Evolutionary conservation across 805 yeast genomes (phyloP).

Genomic region (Saturnispora ahearnii): DNA sequence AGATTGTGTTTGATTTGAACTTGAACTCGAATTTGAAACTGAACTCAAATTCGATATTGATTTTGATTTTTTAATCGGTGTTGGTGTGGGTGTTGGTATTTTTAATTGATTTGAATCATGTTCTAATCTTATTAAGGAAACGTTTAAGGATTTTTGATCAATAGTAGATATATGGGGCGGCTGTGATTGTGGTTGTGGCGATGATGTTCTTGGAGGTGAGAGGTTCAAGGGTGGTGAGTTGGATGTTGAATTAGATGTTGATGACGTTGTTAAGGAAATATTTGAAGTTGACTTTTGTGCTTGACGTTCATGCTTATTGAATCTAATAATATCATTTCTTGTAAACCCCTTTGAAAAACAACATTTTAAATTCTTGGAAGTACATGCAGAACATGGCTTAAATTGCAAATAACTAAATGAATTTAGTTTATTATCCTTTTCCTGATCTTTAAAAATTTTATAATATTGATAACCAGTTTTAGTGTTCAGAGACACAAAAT

Average conservation of each 20-base stretch:
- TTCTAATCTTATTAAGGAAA: background rate
- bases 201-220: background rate
- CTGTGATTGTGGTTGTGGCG: background rate
- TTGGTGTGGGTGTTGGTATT: constrained; percentile 9
- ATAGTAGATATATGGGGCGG: background rate
- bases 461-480: constrained; percentile 22
- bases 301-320: constrained; percentile 26
- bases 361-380: constrained; percentile 37
- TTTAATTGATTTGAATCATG: background rate
- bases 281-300: background rate
- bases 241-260: background rate
- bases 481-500: constrained; percentile 19
- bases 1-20: background rate
- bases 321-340: constrained; percentile 45
- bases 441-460: constrained; percentile 18
- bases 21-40: background rate
- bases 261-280: too few species aligned
- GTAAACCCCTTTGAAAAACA: constrained; percentile 58
- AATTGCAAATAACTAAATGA: constrained; percentile 34
- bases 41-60: too few species aligned
- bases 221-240: background rate
- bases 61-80: background rate
- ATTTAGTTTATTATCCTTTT: constrained; percentile 17
- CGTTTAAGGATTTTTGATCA: background rate
- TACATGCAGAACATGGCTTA: constrained; percentile 48